Evolutionary conservation across 2,329 filamentous ascomycete genomes (phyloP).

Genomic region (Colletotrichum gloeosporioides): DNA sequence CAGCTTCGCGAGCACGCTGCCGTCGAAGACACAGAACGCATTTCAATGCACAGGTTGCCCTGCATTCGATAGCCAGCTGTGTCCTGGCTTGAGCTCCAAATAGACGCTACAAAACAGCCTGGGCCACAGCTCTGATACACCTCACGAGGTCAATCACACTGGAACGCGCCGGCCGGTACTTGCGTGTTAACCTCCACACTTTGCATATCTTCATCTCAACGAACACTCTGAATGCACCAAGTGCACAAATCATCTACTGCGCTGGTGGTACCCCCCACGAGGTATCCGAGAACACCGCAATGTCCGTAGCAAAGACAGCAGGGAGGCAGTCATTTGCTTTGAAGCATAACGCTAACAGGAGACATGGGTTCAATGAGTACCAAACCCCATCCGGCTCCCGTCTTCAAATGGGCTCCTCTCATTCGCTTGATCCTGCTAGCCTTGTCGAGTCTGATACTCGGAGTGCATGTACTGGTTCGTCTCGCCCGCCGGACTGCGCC

Average conservation of each 20-base stretch:
- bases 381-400: neutral
- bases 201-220: slow-evolving; percentile 6
- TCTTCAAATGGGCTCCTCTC: neutral
- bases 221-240: neutral
- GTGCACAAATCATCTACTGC: neutral
- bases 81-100: neutral
- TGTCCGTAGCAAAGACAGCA: neutral
- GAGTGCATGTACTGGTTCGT: slow-evolving; percentile 1
- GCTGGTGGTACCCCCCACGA: neutral
- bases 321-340: neutral
- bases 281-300: neutral
- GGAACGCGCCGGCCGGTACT: neutral
- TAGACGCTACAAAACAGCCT: neutral
- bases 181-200: slow-evolving; percentile 4
- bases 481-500: slow-evolving; percentile 10
- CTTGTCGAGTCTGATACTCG: neutral
- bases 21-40: neutral
- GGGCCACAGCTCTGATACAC: neutral
- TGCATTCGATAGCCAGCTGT: neutral
- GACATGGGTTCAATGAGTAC: neutral
- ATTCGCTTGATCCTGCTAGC: slow-evolving; percentile 1
- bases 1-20: neutral
- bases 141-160: slow-evolving; percentile 7
- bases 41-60: neutral
- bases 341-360: neutral